Evolutionary conservation across 768 basidiomycete genomes (phyloP).

Genomic region (Mycena sanguinolenta): DNA sequence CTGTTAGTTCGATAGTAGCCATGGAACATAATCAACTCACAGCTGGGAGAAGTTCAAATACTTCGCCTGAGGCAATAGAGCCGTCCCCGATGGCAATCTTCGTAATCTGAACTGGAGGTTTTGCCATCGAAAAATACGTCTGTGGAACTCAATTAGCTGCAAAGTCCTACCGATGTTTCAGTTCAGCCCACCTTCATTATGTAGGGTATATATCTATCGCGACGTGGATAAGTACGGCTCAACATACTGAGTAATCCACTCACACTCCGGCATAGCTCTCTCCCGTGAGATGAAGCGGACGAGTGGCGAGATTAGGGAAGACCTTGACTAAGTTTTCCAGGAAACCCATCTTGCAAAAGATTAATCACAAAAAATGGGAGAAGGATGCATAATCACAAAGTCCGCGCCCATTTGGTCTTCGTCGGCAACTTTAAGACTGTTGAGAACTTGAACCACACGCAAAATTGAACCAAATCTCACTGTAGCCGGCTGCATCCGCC

Average conservation of each 20-base stretch:
- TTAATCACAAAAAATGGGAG: background rate
- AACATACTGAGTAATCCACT: constrained; percentile 57
- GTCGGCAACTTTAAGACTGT: constrained; percentile 56
- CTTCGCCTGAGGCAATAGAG: constrained; percentile 63
- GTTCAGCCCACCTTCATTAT: constrained; percentile 62
- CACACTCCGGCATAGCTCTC: constrained; percentile 85
- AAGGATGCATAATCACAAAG: constrained; percentile 55
- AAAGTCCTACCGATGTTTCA: too few species aligned
- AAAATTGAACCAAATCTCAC: constrained; percentile 49
- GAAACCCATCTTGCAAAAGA: constrained; percentile 71
- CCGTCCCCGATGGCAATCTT: constrained; percentile 83
- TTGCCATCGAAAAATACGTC: constrained; percentile 71
- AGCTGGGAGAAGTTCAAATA: constrained; percentile 67
- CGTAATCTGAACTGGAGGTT: constrained; percentile 76
- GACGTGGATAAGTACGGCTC: background rate
- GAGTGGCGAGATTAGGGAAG: constrained; percentile 75
- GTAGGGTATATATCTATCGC: constrained; percentile 59
- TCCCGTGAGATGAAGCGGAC: constrained; percentile 78
- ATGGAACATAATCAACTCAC: constrained; percentile 50
- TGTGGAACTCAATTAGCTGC: background rate
- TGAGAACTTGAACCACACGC: background rate
- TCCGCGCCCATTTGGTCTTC: constrained; percentile 77
- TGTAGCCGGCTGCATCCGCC: constrained; percentile 70
- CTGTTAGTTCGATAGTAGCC: constrained; percentile 10
- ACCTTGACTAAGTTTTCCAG: constrained; percentile 79